Evolutionary conservation across 345 rosid species (phyloP).

Genomic region (Acer campestre): DNA sequence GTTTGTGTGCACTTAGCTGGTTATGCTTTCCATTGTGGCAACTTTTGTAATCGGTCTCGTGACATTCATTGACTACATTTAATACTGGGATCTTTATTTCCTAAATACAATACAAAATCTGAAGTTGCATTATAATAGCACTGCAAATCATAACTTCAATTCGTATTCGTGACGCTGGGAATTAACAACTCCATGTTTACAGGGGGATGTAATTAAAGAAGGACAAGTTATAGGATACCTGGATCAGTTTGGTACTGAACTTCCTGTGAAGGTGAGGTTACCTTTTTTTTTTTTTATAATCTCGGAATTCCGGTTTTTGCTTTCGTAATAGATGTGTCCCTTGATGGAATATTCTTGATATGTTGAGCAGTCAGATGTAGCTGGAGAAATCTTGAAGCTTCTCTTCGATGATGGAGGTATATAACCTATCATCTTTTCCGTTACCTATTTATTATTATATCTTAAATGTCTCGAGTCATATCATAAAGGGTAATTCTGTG

Average conservation of each 20-base stretch:
- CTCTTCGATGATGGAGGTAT: conserved; percentile 87
- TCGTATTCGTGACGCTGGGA: not conserved
- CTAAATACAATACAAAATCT: not conserved
- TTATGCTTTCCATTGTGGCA: not conserved
- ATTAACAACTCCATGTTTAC: conserved; percentile 20
- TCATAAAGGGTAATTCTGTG: not conserved
- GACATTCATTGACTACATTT: not conserved
- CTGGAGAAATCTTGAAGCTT: conserved; percentile 87
- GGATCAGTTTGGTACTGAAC: conserved; percentile 75
- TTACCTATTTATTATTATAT: not conserved
- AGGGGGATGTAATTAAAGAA: conserved; percentile 86
- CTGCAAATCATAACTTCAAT: not conserved
- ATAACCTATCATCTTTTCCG: conserved; percentile 14
- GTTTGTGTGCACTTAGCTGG: not conserved
- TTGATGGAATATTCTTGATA: conserved; percentile 17
- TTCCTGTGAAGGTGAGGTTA: conserved; percentile 78
- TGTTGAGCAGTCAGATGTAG: conserved; percentile 79
- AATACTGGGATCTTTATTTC: not conserved
- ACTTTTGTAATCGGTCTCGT: not conserved
- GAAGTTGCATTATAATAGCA: not conserved
- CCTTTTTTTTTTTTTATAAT: not conserved
- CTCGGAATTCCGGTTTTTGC: conserved; percentile 5
- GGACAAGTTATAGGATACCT: conserved; percentile 89
- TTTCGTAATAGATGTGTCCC: conserved; percentile 8
- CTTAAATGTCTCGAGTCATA: not conserved